These are phyloP conservation scores for Verticillium nonalfalfae DNA, from an alignment of 2,329 filamentous ascomycete genomes.

Conservation along the genomic window DNA sequence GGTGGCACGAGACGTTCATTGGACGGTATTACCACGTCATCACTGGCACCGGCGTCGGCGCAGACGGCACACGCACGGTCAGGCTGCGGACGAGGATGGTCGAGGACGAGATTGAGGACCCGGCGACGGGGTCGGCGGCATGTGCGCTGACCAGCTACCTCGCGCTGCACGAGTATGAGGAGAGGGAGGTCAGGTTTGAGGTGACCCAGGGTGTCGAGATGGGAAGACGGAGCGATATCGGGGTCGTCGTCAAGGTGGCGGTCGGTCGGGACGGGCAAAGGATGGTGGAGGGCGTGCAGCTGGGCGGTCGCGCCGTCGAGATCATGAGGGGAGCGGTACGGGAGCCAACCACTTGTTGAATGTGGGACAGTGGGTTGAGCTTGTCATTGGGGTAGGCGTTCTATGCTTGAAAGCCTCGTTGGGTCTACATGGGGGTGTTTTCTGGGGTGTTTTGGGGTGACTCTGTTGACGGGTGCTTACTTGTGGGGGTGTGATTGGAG, in stretches of 20 bases:
- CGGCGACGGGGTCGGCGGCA: slow-evolving; percentile 58
- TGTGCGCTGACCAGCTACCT: slow-evolving; percentile 46
- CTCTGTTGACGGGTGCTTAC: too few species aligned
- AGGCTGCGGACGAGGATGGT: slow-evolving; percentile 57
- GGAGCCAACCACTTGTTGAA: not conserved
- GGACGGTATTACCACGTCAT: slow-evolving; percentile 52
- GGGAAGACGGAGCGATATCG: slow-evolving; percentile 8
- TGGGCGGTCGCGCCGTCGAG: slow-evolving; percentile 5
- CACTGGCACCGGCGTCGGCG: slow-evolving; percentile 20
- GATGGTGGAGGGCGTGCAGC: slow-evolving; percentile 4
- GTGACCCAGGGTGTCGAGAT: slow-evolving; percentile 12
- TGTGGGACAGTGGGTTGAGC: too few species aligned
- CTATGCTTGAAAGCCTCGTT: too few species aligned
- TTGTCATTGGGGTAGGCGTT: too few species aligned
- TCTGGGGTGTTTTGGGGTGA: too few species aligned
- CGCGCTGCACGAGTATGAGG: slow-evolving; percentile 25
- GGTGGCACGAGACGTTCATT: slow-evolving; percentile 48
- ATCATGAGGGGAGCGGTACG: slow-evolving; percentile 9
- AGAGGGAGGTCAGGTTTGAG: slow-evolving; percentile 10
- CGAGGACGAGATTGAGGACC: slow-evolving; percentile 44
- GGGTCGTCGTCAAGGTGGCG: slow-evolving; percentile 1
- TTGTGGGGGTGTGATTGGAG: too few species aligned
- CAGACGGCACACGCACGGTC: slow-evolving; percentile 17
- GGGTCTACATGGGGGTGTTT: too few species aligned
- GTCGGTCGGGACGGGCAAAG: not conserved